These are phyloP conservation scores for Chionographis japonica DNA, from an alignment of 106 monocot genomes.

Conservation along the genomic window DNA sequence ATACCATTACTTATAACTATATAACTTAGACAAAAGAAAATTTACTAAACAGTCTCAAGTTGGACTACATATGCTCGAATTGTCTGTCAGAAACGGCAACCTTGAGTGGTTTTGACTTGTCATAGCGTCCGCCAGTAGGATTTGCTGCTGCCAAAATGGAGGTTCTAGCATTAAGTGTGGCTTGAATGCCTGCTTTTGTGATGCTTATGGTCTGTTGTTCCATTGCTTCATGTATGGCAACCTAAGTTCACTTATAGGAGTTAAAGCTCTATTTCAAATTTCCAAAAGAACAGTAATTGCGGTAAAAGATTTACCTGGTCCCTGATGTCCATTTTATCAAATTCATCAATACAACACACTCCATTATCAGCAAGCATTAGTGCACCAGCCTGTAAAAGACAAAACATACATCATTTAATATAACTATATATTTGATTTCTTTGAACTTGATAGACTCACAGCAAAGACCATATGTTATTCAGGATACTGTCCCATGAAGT, in stretches of 20 bases:
- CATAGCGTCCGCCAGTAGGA: constrained; percentile 94
- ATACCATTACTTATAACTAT: too few species aligned
- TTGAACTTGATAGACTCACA: too few species aligned
- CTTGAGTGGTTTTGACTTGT: constrained; percentile 93
- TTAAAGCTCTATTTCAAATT: not conserved
- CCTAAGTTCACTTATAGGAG: constrained; percentile 25
- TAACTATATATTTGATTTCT: too few species aligned
- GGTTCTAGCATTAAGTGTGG: constrained; percentile 97
- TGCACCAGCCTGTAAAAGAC: constrained; percentile 72
- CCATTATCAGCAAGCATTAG: constrained; percentile 99
- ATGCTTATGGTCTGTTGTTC: constrained; percentile 99
- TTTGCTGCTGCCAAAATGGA: constrained; percentile 98
- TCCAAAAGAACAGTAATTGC: not conserved
- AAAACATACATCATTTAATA: not conserved
- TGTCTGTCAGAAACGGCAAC: constrained; percentile 26
- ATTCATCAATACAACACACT: constrained; percentile 98
- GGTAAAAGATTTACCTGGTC: constrained; percentile 69
- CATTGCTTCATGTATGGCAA: constrained; percentile 99
- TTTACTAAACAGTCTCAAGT: too few species aligned
- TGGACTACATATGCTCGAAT: too few species aligned
- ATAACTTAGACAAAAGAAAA: not conserved
- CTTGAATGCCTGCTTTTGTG: constrained; percentile 99
- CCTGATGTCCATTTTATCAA: constrained; percentile 97
- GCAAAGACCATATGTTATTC: not conserved
- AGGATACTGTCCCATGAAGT: not conserved